Evolutionary conservation across 1,139 yeast genomes (phyloP).

Genomic region (Suhomyces bokatorum): DNA sequence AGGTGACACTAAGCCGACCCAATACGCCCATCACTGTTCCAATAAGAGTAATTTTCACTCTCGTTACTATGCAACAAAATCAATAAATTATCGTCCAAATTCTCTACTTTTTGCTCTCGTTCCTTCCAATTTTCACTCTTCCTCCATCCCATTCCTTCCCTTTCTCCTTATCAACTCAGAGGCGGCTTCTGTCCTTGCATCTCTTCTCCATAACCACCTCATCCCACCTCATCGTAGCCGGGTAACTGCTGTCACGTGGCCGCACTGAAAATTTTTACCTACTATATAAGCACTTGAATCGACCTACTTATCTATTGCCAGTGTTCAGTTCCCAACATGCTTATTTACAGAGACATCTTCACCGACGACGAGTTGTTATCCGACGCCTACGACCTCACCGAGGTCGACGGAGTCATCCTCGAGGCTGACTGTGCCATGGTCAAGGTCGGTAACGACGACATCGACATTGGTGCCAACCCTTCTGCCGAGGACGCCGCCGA

Average conservation of each 20-base stretch:
- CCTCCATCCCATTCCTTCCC: too few relatives aligned
- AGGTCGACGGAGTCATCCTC: conserved; percentile 86
- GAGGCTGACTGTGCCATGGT: conserved; percentile 97
- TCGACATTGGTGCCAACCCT: conserved; percentile 99
- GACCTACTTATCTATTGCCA: background rate
- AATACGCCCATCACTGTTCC: too few relatives aligned
- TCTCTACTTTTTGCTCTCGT: too few relatives aligned
- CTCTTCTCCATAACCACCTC: background rate
- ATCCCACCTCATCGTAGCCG: conserved; percentile 1
- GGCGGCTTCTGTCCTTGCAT: too few relatives aligned
- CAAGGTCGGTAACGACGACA: conserved; percentile 82
- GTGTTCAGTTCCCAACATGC: conserved; percentile 28
- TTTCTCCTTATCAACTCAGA: too few relatives aligned
- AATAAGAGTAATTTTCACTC: too few relatives aligned
- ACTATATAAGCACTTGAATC: conserved; percentile 1
- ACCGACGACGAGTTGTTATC: conserved; percentile 96
- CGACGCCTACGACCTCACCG: conserved; percentile 89
- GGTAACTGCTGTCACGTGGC: conserved; percentile 11
- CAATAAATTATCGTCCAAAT: too few relatives aligned
- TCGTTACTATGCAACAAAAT: too few relatives aligned
- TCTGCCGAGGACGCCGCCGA: conserved; percentile 94
- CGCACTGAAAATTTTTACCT: conserved; percentile 9
- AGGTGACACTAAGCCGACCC: too few relatives aligned
- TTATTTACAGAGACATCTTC: conserved; percentile 67
- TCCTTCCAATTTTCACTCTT: too few relatives aligned